Evolutionary conservation across 2,329 filamentous ascomycete species (phyloP), one percentile per base, ranked within the genome.

Genomic region (Trichoderma sp.): DNA sequence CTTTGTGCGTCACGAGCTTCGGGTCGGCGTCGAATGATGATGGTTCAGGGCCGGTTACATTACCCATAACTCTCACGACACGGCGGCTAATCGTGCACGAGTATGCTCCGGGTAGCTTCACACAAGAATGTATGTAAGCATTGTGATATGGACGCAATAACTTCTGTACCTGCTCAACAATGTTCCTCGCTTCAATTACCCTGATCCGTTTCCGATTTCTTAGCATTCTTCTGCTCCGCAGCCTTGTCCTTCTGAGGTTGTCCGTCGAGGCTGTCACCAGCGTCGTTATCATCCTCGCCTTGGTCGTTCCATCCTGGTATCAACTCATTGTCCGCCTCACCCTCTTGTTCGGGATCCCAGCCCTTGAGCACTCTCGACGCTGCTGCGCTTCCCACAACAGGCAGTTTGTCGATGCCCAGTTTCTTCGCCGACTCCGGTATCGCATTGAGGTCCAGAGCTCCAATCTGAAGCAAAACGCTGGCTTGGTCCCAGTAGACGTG

Each of bases 401-500:
- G 80, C 10, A 81, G 65, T 3, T 68, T 73, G 67, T 74, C 69
- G 0, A 80, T 73, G 0, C 78, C 79, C 6, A 70, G 67, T 10
- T 76, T 73, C 21, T 71, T 73, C 0, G 74, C 75, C 28, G 70
- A 69, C 12, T 77, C 70, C 0, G 80, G 77, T 0, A 81, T 57
- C 0, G 78, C 15, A 0, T 74, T 74, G 0, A 77, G 78, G 45
- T 81, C 78, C 41, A 90, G 69, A 43, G 89, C 71, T 0, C 86
- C 88, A 6, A 85, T 72, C 70, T 90, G 88, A 2, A 81, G 73
- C 34, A 89, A 72, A 3, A 85, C 84, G 0, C 84, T 88, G 0
- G 80, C 84, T 70, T 88, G 85, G 59, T 89, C 87, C 86, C 87
- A 89, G 41, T 83, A 80, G 14, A 89, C 86, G 66, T 88, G 85